Base-by-base conservation (phyloP, 257 asterid genomes). In the Jacaranda copaia region DNA sequence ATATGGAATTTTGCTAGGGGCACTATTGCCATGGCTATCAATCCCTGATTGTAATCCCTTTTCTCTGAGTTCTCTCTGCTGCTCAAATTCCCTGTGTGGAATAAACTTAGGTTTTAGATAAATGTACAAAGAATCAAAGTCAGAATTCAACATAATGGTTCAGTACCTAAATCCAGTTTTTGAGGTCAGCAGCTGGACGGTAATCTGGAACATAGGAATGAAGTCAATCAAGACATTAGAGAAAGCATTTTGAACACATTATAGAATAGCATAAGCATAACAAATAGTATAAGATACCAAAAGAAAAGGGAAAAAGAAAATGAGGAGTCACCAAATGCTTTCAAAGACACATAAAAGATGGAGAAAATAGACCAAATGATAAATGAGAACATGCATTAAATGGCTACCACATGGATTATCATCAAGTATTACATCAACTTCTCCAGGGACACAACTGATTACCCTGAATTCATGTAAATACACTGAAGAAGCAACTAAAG, bases 21-120 rank as follows among this genome's bases (percentile, higher is more conserved):
- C 80, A 70, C 70, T 75, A 14, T 84, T 89, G 51, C 87, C 90
- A 75, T 75, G 87, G 80, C 80, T 73, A 76, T 88, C 87, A 5
- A 61, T 82, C 68, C 93, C 88, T 3, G 94, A 79, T 74, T 89
- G 93, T 76, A 93, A 81, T 61, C 97, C 99, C 74, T 77, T 80
- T 81, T 96, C 99, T 81, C 98, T 86, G 64, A 74, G 96, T 80
- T 96, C 99, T 84, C 99, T 96, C 85, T 96, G 98, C 88, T 93
- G 99, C 90, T 96, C 99, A 76, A 96, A 93, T 84, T 96, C 99
- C 86, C 99, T 95, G 91, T 58, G 81, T 71, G 35, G 13, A 64
- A 64, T 68, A 74, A 70, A 70, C 25, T 58, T 71, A 45, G 55
- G 49, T 48, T 83, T 76, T 61, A 86, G 72, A 64, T 68, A 56